Evolutionary conservation across 2,329 filamentous ascomycete genomes (phyloP).

Genomic region (Claviceps sp.): DNA sequence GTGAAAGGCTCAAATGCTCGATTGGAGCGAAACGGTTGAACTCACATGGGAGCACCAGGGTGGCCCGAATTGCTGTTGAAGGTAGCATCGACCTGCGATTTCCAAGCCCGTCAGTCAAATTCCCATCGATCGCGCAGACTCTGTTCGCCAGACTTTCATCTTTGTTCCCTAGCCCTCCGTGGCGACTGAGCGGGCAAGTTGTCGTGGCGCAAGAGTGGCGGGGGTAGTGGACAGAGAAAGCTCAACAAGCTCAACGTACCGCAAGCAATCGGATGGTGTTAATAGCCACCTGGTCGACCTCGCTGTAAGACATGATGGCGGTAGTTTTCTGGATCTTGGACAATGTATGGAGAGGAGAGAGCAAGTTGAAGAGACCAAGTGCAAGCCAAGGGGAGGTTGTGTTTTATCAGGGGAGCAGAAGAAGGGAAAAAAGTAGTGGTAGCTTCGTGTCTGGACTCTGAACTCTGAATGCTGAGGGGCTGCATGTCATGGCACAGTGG

Average conservation of each 20-base stretch:
- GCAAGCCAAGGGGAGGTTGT: conserved; percentile 15
- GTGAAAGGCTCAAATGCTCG: not conserved
- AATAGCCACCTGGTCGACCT: conserved; percentile 81
- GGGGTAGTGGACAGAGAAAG: conserved; percentile 13
- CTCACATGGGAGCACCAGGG: conserved; percentile 91
- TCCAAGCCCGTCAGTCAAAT: not conserved
- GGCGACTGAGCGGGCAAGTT: not conserved
- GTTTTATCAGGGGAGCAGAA: conserved; percentile 14
- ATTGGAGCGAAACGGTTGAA: conserved; percentile 8
- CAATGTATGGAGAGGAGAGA: conserved; percentile 8
- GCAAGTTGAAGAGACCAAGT: conserved; percentile 7
- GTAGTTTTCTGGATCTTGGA: conserved; percentile 13
- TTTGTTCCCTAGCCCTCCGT: not conserved
- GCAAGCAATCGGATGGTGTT: conserved; percentile 96
- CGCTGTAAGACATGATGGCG: conserved; percentile 71
- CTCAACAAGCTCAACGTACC: conserved; percentile 52
- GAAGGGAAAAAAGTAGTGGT: conserved; percentile 7
- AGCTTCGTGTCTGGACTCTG: conserved; percentile 1
- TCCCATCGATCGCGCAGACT: not conserved
- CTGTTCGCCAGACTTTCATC: conserved; percentile 2
- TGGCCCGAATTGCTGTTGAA: conserved; percentile 93
- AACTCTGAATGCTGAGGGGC: conserved; percentile 16
- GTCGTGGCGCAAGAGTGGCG: conserved; percentile 13
- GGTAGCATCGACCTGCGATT: conserved; percentile 82
- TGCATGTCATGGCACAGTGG: conserved; percentile 14